Evolutionary conservation across 768 basidiomycete species (phyloP), one percentile per base, ranked within the genome.

Genomic region (Stropharia rugosoannulata): DNA sequence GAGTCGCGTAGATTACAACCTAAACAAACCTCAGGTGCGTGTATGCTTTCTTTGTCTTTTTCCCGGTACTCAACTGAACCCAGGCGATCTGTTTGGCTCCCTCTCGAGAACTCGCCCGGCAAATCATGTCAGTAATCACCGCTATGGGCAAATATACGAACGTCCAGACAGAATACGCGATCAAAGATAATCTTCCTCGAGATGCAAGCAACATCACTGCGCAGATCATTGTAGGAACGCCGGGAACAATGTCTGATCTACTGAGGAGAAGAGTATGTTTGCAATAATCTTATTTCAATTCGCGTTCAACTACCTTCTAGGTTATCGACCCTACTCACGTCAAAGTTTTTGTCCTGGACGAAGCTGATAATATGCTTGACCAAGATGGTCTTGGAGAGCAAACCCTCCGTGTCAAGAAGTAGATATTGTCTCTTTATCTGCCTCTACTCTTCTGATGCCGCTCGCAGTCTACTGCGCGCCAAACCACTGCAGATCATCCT

Each of bases 341-440:
- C 69, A 93, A 92, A 66, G 91, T 96, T 3, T 93, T 98, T 54
- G 96, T 98, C 3, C 78, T 98, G 7, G 97, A 99, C 66, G 97
- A 99, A 73, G 97, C 97, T 38, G 97, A 99, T 73, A 97, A 98
- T 73, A 98, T 98, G 96, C 77, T 99, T 62, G 95, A 95, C 67
- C 86, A 93, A 65, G 93, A 95, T 69, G 90, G 92, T 16, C 75
- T 98, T 49, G 93, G 95, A 10, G 96, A 98, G 59, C 95, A 98
- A 72, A 95, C 92, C 0, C 73, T 96, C 44, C 81, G 87, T 50
- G 93, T 98, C 44, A 98, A 97, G 74, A 96, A 95, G 95, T 98
- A 63, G 9, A 32, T 52, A 84, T 68, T 9, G 49, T 42, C 44
- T 41, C 1, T 25, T 7, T 41, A 43, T 29, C 22, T 38, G 32